Evolutionary conservation across 257 asterid species (phyloP), one percentile per base, ranked within the genome.

Genomic region (Echites panduratus): DNA sequence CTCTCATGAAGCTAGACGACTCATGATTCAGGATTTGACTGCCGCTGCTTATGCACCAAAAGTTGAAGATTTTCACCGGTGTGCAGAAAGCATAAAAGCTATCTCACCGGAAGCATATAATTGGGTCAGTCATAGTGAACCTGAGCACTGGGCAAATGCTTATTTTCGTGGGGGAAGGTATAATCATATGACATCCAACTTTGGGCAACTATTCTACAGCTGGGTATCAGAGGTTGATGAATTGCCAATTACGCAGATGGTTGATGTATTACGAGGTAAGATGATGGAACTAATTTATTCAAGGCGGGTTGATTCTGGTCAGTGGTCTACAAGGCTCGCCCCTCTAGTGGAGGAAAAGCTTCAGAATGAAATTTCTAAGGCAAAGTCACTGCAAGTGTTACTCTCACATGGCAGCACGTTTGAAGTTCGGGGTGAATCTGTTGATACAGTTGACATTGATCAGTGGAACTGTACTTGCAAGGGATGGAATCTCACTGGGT

Each of bases 1-100:
- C 82, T 95, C 99, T 69, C 97, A 95, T 72, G 99, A 95, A 84
- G 99, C 99, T 9, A 91, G 99, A 50, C 95, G 97, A 53, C 93
- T 95, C 68, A 85, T 95, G 99, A 88, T 88, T 80, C 95, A 95
- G 76, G 99, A 95, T 87, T 82, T 95, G 75, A 85, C 87, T 67
- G 89, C 95, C 65, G 98, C 99, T 85, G 99, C 99, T 44, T 81
- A 82, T 69, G 96, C 97, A 29, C 85, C 90, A 65, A 91, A 87
- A 78, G 85, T 80, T 16, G 98, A 90, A 64, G 88, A 62, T 68
- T 95, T 91, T 41, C 89, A 89, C 67, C 78, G 78, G 50, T 80
- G 90, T 66, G 87, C 83, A 12, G 97, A 89, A 75, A 95, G 89
- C 84, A 85, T 95, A 84, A 91, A 87, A 84, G 99, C 98, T 57